These are phyloP conservation scores for Clarireedia homoeocarpa DNA, from an alignment of 2,329 filamentous ascomycete genomes.

Conservation along the genomic window DNA sequence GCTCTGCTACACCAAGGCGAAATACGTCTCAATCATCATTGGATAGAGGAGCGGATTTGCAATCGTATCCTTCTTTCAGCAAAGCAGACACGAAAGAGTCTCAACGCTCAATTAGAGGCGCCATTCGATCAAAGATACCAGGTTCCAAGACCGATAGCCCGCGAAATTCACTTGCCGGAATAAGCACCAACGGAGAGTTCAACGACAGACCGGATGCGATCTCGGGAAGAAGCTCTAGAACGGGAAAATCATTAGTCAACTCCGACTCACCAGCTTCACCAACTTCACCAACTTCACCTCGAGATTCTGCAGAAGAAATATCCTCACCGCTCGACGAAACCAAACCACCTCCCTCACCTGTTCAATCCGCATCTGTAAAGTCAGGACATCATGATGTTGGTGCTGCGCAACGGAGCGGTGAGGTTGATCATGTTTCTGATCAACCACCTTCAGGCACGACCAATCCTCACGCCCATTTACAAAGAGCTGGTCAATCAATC, in stretches of 20 bases:
- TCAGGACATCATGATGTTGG: slow-evolving; percentile 69
- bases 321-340: slow-evolving; percentile 43
- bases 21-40: slow-evolving; percentile 27
- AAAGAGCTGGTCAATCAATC: slow-evolving; percentile 81
- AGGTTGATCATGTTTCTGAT: slow-evolving; percentile 92
- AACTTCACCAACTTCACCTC: slow-evolving; percentile 27
- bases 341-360: slow-evolving; percentile 74
- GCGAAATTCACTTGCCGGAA: slow-evolving; percentile 57
- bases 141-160: slow-evolving; percentile 73
- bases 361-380: slow-evolving; percentile 67
- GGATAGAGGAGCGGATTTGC: slow-evolving; percentile 38
- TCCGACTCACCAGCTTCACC: slow-evolving; percentile 34
- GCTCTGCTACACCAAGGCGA: slow-evolving; percentile 23
- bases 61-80: slow-evolving; percentile 86
- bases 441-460: slow-evolving; percentile 66
- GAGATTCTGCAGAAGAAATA: slow-evolving; percentile 30
- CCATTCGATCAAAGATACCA: slow-evolving; percentile 80
- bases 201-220: slow-evolving; percentile 66
- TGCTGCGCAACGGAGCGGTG: slow-evolving; percentile 75
- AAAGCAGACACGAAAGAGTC: slow-evolving; percentile 92
- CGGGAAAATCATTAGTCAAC: slow-evolving; percentile 31
- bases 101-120: slow-evolving; percentile 70
- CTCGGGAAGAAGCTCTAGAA: slow-evolving; percentile 59
- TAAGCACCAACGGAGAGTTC: slow-evolving; percentile 46
- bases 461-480: slow-evolving; percentile 48